phyloP scores from a whole-genome alignment of 345 rosid species.

The Orychophragmus violaceus region DNA sequence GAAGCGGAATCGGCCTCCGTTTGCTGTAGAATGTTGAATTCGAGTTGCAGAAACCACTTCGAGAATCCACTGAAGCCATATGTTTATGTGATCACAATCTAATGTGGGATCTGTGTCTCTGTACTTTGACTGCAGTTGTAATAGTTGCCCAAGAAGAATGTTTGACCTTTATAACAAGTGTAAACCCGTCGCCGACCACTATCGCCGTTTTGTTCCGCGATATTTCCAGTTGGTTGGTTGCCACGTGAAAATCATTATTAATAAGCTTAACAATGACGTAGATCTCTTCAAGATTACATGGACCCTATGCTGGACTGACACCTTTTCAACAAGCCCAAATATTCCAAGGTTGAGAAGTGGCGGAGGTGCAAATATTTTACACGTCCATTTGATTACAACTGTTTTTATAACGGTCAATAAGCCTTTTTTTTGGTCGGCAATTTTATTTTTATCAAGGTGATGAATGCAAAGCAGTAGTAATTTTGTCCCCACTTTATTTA shows the following conservation, averaged over 20 bases:
- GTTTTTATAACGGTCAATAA: no score
- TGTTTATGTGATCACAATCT: background rate
- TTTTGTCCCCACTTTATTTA: no score
- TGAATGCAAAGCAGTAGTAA: no score
- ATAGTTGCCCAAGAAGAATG: background rate
- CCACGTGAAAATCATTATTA: slow-evolving; percentile 10
- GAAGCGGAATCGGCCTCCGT: slow-evolving; percentile 52
- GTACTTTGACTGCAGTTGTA: background rate
- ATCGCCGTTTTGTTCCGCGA: background rate
- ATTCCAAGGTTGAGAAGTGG: no score
- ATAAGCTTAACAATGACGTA: background rate
- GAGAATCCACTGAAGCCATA: slow-evolving; percentile 17
- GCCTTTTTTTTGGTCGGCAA: no score
- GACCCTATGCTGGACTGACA: background rate
- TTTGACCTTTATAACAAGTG: slow-evolving; percentile 4
- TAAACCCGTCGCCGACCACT: background rate
- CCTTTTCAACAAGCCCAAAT: background rate
- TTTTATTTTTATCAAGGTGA: no score
- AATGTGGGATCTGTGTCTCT: background rate
- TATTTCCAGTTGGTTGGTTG: background rate
- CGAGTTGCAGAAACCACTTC: slow-evolving; percentile 65
- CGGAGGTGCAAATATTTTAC: no score
- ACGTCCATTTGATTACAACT: no score
- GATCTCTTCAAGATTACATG: background rate
- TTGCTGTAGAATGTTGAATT: slow-evolving; percentile 64